Evolutionary conservation across 1,284 basidiomycete species (phyloP), one percentile per base, ranked within the genome.

Genomic region (Malassezia nana): DNA sequence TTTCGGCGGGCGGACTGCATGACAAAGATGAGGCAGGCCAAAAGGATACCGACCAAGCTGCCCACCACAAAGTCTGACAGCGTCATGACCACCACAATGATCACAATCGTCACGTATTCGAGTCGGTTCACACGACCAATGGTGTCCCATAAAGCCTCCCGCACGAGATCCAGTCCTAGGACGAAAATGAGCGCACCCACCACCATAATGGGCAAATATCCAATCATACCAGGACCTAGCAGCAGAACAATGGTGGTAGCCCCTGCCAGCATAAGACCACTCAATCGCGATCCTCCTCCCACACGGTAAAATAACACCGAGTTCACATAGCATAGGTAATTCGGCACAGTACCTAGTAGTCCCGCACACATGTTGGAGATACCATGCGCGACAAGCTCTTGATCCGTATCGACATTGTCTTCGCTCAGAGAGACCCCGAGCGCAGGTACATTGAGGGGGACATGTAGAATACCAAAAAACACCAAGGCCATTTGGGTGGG

Each of bases 1-100:
- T 64, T 67, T 3, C 68, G 39, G 3, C 91, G 81, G 55, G 96
- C 90, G 54, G 89, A 92, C 68, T 94, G 89, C 2, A 96, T 81
- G 20, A 98, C 94, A 69, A 98, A 96, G 78, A 95, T 95, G 75
- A 94, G 81, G 71, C 87, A 94, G 59, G 88, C 89, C 51, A 89
- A 82, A 52, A 92, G 78, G 67, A 95, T 88, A 10, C 92, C 94
- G 65, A 91, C 87, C 1, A 94, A 76, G 1, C 98, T 86, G 1
- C 92, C 92, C 58, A 86, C 83, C 25, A 96, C 91, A 72, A 96
- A 96, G 77, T 74, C 73, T 47, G 64, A 69, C 40, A 59, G 59
- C 41, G 66, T 72, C 91, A 95, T 96, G 56, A 84, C 86, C 33
- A 92, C 78, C 77, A 75, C 58, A 55, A 78, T 78, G 28, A 76